These are phyloP conservation scores for Trichoderma semiorbis DNA, from an alignment of 2,329 filamentous ascomycete genomes.

Conservation along the genomic window DNA sequence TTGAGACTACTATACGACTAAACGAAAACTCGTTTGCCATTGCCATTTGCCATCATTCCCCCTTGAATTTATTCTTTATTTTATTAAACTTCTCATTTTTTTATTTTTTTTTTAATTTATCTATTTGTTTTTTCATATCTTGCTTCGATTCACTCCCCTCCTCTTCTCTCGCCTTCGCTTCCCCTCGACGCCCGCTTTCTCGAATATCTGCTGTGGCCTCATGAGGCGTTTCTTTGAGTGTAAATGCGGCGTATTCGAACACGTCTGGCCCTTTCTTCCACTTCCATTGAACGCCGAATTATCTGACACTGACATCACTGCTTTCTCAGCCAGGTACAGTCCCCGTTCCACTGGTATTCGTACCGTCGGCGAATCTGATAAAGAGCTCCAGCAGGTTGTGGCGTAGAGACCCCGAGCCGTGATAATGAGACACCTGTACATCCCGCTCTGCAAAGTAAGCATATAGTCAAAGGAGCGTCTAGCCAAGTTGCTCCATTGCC, in stretches of 20 bases:
- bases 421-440: neutral
- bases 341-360: neutral
- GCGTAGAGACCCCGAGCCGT: neutral
- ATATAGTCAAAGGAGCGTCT: neutral
- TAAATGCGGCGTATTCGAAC: neutral
- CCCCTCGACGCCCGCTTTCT: neutral
- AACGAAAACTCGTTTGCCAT: slow-evolving; percentile 1
- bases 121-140: neutral
- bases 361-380: neutral
- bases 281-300: neutral
- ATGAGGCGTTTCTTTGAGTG: neutral
- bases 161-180: neutral
- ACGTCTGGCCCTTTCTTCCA: neutral
- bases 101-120: neutral
- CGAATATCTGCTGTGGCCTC: neutral
- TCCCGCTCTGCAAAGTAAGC: neutral
- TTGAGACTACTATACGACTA: neutral
- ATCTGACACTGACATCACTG: neutral
- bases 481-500: neutral
- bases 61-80: neutral
- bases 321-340: neutral
- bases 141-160: slow-evolving; percentile 1
- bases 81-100: neutral
- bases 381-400: neutral
- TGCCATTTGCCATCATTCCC: neutral